These are phyloP conservation scores for Dissoconium aciculare DNA, from an alignment of 2,329 filamentous ascomycete genomes.

Conservation along the genomic window DNA sequence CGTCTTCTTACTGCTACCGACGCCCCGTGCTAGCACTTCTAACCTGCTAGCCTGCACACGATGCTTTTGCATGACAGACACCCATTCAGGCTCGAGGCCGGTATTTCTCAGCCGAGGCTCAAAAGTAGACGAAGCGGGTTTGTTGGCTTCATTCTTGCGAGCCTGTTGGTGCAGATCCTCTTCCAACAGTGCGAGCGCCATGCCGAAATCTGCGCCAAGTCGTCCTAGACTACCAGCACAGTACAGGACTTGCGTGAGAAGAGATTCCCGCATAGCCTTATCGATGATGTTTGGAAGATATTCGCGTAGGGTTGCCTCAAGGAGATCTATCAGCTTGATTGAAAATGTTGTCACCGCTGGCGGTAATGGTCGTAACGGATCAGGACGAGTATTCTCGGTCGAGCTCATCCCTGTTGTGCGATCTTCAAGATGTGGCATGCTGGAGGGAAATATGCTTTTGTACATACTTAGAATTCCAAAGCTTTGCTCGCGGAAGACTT, in stretches of 20 bases:
- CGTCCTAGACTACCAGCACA: constrained; percentile 82
- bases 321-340: constrained; percentile 63
- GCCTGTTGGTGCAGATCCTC: constrained; percentile 35
- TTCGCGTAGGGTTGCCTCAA: constrained; percentile 57
- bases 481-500: constrained; percentile 94
- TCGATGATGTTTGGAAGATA: constrained; percentile 77
- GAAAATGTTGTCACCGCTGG: constrained; percentile 72
- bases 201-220: constrained; percentile 80
- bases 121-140: constrained; percentile 2
- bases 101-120: too few species aligned
- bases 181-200: constrained; percentile 57
- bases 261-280: constrained; percentile 64
- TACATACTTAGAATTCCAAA: constrained; percentile 94
- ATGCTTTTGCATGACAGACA: constrained; percentile 77
- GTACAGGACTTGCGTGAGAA: constrained; percentile 85
- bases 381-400: constrained; percentile 5
- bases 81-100: constrained; percentile 54
- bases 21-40: constrained; percentile 22
- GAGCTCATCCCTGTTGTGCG: background rate
- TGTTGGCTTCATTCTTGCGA: constrained; percentile 32
- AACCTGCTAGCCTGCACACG: constrained; percentile 56
- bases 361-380: constrained; percentile 44
- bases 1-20: too few species aligned
- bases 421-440: constrained; percentile 26
- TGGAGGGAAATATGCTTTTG: constrained; percentile 66